phyloP scores from a whole-genome alignment of 495 filamentous ascomycete species.

The Clavariopsis aquatica region DNA sequence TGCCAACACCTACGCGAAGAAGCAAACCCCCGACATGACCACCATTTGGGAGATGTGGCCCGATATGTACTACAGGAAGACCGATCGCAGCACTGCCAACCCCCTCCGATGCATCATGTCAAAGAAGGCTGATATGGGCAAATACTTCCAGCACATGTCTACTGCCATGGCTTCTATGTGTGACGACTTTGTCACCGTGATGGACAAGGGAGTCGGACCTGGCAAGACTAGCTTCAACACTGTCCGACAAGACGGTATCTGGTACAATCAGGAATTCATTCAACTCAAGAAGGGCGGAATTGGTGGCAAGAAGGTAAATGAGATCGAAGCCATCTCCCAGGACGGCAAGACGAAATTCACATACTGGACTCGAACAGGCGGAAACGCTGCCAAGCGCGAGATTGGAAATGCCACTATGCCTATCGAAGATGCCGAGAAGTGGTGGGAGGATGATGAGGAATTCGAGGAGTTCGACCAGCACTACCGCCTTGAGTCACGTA shows the following conservation, averaged over 20 bases:
- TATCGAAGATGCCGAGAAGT: not conserved
- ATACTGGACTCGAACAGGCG: not conserved
- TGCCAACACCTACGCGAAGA: not conserved
- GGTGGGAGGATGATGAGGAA: not conserved
- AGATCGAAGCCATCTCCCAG: not conserved
- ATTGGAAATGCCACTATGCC: not conserved
- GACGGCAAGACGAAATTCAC: not conserved
- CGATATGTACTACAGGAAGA: not conserved
- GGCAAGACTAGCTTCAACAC: not conserved
- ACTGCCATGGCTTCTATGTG: constrained; percentile 1
- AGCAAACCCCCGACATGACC: not conserved
- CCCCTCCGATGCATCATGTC: not conserved
- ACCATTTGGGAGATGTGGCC: constrained; percentile 1
- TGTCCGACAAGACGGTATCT: not conserved
- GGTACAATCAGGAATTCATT: not conserved
- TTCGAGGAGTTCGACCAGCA: not conserved
- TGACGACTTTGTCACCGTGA: not conserved
- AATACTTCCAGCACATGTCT: not conserved
- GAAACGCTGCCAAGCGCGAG: not conserved
- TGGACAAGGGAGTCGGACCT: not conserved
- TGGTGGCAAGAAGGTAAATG: not conserved
- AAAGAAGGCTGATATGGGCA: not conserved
- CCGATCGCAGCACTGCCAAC: not conserved
- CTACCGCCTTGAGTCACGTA: not conserved
- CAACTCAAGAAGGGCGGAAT: not conserved